phyloP scores from a whole-genome alignment of 495 filamentous ascomycete species.

The Glutinoglossum americanum region DNA sequence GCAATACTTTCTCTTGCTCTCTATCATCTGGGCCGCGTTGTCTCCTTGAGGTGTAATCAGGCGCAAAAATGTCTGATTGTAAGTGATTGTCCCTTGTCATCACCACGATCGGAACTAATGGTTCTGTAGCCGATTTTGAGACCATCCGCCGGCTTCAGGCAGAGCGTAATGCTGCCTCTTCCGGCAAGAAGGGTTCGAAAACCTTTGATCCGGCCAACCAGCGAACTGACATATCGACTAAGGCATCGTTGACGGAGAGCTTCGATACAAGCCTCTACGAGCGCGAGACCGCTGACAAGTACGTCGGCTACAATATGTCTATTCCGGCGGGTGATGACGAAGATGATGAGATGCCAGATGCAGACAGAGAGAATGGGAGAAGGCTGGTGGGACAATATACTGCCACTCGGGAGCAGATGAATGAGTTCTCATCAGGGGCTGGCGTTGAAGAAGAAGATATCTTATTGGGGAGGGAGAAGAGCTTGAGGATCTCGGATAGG shows the following conservation, averaged over 20 bases:
- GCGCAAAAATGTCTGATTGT: slow-evolving; percentile 1
- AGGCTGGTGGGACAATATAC: slow-evolving; percentile 93
- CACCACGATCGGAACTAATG: slow-evolving; percentile 5
- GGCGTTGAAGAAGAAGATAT: slow-evolving; percentile 86
- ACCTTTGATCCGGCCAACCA: slow-evolving; percentile 72
- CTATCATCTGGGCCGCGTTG: background rate
- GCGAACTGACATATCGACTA: slow-evolving; percentile 75
- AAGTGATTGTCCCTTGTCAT: background rate
- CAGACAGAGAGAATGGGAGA: slow-evolving; percentile 46
- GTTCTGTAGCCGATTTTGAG: slow-evolving; percentile 50
- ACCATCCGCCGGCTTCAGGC: slow-evolving; percentile 62
- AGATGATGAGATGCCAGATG: slow-evolving; percentile 65
- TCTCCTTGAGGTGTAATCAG: background rate
- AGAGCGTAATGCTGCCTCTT: slow-evolving; percentile 75
- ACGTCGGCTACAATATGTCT: slow-evolving; percentile 72
- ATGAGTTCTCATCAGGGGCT: slow-evolving; percentile 74
- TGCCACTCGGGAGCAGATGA: slow-evolving; percentile 70
- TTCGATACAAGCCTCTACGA: slow-evolving; percentile 92
- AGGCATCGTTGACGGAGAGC: slow-evolving; percentile 82
- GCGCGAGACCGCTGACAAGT: slow-evolving; percentile 57
- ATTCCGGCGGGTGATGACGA: slow-evolving; percentile 69
- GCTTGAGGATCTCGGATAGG: slow-evolving; percentile 70
- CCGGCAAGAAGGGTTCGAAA: slow-evolving; percentile 67
- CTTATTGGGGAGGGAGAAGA: slow-evolving; percentile 67
- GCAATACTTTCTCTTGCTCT: background rate